Conservation (phyloP, 495 filamentous ascomycete genomes). For the Terfezia boudieri region DNA sequence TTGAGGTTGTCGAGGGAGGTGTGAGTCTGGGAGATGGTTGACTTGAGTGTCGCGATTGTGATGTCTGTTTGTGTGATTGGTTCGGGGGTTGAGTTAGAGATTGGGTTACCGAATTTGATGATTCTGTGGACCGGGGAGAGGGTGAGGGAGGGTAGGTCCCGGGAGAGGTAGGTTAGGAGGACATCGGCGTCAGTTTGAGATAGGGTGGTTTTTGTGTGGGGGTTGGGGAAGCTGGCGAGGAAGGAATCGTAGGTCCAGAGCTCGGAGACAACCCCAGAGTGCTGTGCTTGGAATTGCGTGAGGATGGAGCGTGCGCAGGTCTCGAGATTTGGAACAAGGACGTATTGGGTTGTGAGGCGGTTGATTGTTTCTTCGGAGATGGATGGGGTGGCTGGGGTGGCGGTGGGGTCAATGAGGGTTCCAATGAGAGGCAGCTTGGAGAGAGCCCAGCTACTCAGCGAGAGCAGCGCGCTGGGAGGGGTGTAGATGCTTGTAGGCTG, state of each 20-base stretch:
- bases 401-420: background rate
- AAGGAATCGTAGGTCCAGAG: conserved; percentile 47
- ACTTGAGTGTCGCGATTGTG: conserved; percentile 56
- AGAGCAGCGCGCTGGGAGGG: conserved; percentile 21
- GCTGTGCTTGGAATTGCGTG: conserved; percentile 21
- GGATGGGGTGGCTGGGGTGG: background rate
- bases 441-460: background rate
- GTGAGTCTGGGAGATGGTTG: conserved; percentile 29
- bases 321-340: conserved; percentile 32
- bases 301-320: conserved; percentile 13
- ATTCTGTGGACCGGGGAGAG: conserved; percentile 27
- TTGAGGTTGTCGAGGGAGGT: conserved; percentile 35
- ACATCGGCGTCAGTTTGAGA: conserved; percentile 45
- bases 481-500: conserved; percentile 40
- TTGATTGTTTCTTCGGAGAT: background rate
- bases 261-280: conserved; percentile 31
- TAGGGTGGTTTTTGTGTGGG: conserved; percentile 29
- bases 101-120: conserved; percentile 43
- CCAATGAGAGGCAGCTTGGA: conserved; percentile 2
- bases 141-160: conserved; percentile 40
- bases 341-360: conserved; percentile 16
- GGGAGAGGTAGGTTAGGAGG: conserved; percentile 45
- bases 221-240: conserved; percentile 30
- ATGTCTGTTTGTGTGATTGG: conserved; percentile 51
- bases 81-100: conserved; percentile 9